Evolutionary conservation across 179 eudicot genomes (phyloP), one percentile per base, ranked within the genome.

Genomic region (Patellifolia procumbens): DNA sequence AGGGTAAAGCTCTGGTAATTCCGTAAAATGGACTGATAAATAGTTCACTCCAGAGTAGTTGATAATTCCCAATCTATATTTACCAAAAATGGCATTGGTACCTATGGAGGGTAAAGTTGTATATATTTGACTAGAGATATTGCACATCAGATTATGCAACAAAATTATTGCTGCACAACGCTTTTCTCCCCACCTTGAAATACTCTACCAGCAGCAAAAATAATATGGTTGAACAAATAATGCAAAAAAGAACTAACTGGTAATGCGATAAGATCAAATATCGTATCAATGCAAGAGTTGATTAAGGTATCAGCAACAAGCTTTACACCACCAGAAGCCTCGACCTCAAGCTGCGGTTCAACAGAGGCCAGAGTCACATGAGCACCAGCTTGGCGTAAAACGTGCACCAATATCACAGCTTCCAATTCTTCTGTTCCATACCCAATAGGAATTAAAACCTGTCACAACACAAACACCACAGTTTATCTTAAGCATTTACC

Each of bases 391-490:
- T 87, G 84, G 35, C 97, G 92, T 76, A 95, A 82, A 49, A 91
- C 89, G 75, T 85, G 89, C 78, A 89, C 80, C 87, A 92, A 29
- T 68, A 92, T 87, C 79, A 91, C 95, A 35, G 97, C 97, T 79
- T 95, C 99, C 90, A 95, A 90, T 87, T 88, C 99, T 80, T 95
- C 99, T 11, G 97, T 88, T 48, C 99, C 97, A 80, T 87, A 89
- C 32, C 97, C 99, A 68, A 95, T 90, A 29, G 97, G 99, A 79
- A 95, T 86, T 79, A 95, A 83, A 72, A 94, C 96, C 98, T 94
- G 71, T 63, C 37, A 46, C 7, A 39, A 35, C 52, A 79, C 63
- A 51, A 39, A 15, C 17, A 67, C 28, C 32, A 66, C 53, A 20
- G 76, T 34, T n/a, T 58, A 19, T 34, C n/a, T 52, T 19, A 13